Evolutionary conservation across 2,329 filamentous ascomycete species (phyloP).

Genomic region (Cadophora sp.): DNA sequence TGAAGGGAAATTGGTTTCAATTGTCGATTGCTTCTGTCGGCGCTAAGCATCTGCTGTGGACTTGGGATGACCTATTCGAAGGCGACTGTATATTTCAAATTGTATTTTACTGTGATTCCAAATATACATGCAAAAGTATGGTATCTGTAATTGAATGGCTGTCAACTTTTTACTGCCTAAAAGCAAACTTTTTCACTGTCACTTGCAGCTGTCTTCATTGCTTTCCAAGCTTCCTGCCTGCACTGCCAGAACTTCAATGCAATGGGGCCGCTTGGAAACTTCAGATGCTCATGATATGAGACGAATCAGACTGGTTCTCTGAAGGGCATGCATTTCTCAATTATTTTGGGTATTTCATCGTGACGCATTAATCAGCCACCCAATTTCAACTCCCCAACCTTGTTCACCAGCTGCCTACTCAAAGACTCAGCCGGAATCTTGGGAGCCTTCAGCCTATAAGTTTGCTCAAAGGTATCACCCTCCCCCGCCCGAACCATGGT

Average conservation of each 20-base stretch:
- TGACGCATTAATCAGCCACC: neutral
- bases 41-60: too few relatives aligned
- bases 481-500: slow-evolving; percentile 17
- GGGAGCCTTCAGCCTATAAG: neutral
- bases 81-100: too few relatives aligned
- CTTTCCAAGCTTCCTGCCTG: neutral
- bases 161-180: too few relatives aligned
- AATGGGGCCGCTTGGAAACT: too few relatives aligned
- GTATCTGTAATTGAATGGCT: too few relatives aligned
- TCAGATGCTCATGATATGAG: too few relatives aligned
- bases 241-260: neutral
- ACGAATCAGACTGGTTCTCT: too few relatives aligned
- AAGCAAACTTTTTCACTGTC: neutral
- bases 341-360: neutral
- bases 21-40: too few relatives aligned
- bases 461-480: slow-evolving; percentile 13
- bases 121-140: too few relatives aligned
- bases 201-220: neutral
- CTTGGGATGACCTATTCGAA: too few relatives aligned
- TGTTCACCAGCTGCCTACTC: neutral
- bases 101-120: too few relatives aligned
- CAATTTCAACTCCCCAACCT: neutral
- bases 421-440: neutral
- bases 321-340: neutral
- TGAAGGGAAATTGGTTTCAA: neutral